Percentiles rank a stretch among this genome's conserved stretches.
Evolutionary conservation across 495 filamentous ascomycete species (phyloP).

Genomic region (Penicillium roqueforti): DNA sequence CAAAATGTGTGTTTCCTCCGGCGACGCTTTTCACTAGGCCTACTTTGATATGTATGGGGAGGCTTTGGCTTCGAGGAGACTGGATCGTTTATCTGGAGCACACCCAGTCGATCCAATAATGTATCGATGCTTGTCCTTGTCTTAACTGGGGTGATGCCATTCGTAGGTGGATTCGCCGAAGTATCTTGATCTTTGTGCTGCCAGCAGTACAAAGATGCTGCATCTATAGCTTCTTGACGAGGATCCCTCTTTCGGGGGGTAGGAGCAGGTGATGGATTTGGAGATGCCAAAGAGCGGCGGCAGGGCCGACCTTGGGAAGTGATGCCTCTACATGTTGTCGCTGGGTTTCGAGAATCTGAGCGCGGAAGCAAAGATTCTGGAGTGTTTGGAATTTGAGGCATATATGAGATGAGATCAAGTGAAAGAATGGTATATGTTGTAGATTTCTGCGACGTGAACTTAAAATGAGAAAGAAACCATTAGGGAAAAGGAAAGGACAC

Average conservation of each 20-base stretch:
- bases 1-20: conserved; percentile 20
- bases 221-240: conserved; percentile 33
- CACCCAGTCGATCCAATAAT: conserved; percentile 69
- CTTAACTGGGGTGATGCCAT: conserved; percentile 35
- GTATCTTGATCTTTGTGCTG: conserved; percentile 87
- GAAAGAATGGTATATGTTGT: not conserved
- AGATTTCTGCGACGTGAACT: not conserved
- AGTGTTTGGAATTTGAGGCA: conserved; percentile 77
- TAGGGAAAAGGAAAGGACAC: conserved; percentile 5
- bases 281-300: conserved; percentile 57
- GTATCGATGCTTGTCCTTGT: conserved; percentile 77
- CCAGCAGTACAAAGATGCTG: conserved; percentile 75
- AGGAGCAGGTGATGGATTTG: conserved; percentile 32
- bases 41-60: conserved; percentile 10
- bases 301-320: conserved; percentile 75
- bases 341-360: conserved; percentile 77
- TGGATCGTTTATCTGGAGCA: conserved; percentile 54
- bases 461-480: conserved; percentile 9
- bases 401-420: conserved; percentile 22
- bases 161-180: conserved; percentile 7
- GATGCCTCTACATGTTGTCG: conserved; percentile 82
- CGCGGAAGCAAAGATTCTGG: conserved; percentile 76
- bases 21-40: conserved; percentile 21
- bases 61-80: conserved; percentile 7
- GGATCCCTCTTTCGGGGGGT: conserved; percentile 36